These are phyloP conservation scores for Leishmania major DNA, from an alignment of 208 protist species.

Conservation along the genomic window DNA sequence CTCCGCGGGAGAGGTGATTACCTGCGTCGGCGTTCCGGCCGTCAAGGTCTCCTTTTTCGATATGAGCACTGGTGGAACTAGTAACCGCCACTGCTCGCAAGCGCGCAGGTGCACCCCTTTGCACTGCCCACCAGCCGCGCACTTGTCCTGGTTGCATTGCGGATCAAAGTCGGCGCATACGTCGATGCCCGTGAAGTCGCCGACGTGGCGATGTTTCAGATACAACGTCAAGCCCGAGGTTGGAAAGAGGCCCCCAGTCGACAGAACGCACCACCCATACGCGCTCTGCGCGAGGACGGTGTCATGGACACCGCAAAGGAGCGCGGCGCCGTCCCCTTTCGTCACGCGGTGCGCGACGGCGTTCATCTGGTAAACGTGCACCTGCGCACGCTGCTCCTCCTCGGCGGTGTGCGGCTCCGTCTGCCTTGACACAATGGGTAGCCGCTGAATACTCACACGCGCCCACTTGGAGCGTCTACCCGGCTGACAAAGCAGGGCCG, in stretches of 20 bases:
- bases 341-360: background rate
- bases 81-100: constrained; percentile 30
- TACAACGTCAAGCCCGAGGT: constrained; percentile 28
- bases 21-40: background rate
- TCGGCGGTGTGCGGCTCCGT: constrained; percentile 16
- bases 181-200: constrained; percentile 24
- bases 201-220: constrained; percentile 14
- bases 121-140: constrained; percentile 25
- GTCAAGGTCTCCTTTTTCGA: background rate
- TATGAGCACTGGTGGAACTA: constrained; percentile 26
- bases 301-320: constrained; percentile 6
- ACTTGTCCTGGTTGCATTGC: constrained; percentile 10
- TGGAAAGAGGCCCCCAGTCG: constrained; percentile 31
- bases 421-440: constrained; percentile 15
- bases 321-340: background rate
- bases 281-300: constrained; percentile 23
- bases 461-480: constrained; percentile 35
- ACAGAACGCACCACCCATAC: constrained; percentile 28
- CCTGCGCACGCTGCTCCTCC: constrained; percentile 24
- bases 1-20: background rate
- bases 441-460: constrained; percentile 26
- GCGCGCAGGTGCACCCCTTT: constrained; percentile 21
- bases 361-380: constrained; percentile 33
- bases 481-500: constrained; percentile 29
- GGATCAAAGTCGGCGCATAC: constrained; percentile 22